Conservation (phyloP, 2,329 filamentous ascomycete genomes). For the Paecilomyces niveus region DNA sequence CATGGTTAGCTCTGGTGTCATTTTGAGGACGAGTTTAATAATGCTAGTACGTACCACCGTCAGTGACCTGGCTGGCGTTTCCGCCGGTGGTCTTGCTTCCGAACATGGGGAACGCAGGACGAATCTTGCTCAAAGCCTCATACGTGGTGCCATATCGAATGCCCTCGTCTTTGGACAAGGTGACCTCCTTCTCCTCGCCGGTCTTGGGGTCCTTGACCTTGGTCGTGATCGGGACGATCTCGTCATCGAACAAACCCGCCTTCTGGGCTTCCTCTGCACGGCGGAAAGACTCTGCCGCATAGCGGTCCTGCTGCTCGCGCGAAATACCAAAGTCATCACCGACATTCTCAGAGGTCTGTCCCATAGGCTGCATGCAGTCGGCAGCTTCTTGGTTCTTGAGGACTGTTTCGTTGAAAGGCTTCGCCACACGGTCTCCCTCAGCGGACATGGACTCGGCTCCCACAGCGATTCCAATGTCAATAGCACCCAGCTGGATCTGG, state of each 20-base stretch:
- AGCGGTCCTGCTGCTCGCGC: conserved; percentile 74
- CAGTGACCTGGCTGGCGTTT: conserved; percentile 91
- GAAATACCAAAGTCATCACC: conserved; percentile 80
- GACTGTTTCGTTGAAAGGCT: conserved; percentile 72
- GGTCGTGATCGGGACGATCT: conserved; percentile 83
- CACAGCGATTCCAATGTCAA: conserved; percentile 79
- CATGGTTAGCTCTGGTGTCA: neutral
- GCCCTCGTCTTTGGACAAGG: conserved; percentile 79
- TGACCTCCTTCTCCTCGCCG: conserved; percentile 69
- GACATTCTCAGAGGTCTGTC: conserved; percentile 95
- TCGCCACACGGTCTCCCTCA: conserved; percentile 61
- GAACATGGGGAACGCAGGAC: conserved; percentile 83
- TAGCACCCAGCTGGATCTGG: conserved; percentile 70
- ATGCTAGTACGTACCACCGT: conserved; percentile 56
- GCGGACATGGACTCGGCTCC: conserved; percentile 84
- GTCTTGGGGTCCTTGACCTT: conserved; percentile 77
- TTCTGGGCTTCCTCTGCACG: conserved; percentile 87
- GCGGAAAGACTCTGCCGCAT: conserved; percentile 78
- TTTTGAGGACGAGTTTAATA: neutral
- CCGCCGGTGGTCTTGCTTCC: conserved; percentile 82
- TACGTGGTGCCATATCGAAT: conserved; percentile 83
- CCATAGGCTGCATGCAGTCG: conserved; percentile 94
- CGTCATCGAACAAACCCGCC: conserved; percentile 83
- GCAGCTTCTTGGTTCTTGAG: conserved; percentile 66
- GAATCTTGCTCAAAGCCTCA: conserved; percentile 75